Base-by-base conservation (phyloP, 306 rosid genomes). In the Cyclanthera cordifolia region DNA sequence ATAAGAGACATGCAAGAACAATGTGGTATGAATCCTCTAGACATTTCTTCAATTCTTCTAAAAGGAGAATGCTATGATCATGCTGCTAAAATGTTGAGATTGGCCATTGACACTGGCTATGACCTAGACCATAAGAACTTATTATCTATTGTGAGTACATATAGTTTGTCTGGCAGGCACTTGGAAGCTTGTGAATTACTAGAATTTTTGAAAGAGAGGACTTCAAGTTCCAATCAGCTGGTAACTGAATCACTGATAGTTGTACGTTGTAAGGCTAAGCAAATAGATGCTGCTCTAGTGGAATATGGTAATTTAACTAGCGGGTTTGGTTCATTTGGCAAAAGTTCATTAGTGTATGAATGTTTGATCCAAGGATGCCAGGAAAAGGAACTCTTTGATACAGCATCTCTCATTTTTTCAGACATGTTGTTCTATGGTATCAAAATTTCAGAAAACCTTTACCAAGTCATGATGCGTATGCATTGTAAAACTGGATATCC, bases 371-470 rank as follows among this genome's bases (percentile, higher is more conserved):
- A 80, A 73, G 95, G 91, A 78, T 85, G 95, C 67, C 50, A 73
- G 48, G 82, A 85, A 74, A 92, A 83, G 71, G 95, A 92, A 63
- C 80, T 75, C 70, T 82, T 85, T 9, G 87, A 79, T 20, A 59
- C 63, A 72, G 96, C 98, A 76, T 84, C 90, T 69, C 95, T 87
- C 75, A 72, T 92, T 66, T 92, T 89, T 71, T 77, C 93, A 73
- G 96, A 92, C 77, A 87, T 92, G 98, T 83, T 81, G 83, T 89
- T 89, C 79, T 76, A 73, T 72, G 87, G 93, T 72, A 80, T 87
- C 28, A 83, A 87, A 71, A 85, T 86, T 61, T 82, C 96, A 23
- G 78, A 83, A 71, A 52, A 23, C 77, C 76, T 92, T 43, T 92
- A 81, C 82, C 85, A 72, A 75, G 61, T 32, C 43, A 89, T 92